Base-by-base conservation (phyloP, 2,329 filamentous ascomycete genomes). In the Talaromyces sp. region DNA sequence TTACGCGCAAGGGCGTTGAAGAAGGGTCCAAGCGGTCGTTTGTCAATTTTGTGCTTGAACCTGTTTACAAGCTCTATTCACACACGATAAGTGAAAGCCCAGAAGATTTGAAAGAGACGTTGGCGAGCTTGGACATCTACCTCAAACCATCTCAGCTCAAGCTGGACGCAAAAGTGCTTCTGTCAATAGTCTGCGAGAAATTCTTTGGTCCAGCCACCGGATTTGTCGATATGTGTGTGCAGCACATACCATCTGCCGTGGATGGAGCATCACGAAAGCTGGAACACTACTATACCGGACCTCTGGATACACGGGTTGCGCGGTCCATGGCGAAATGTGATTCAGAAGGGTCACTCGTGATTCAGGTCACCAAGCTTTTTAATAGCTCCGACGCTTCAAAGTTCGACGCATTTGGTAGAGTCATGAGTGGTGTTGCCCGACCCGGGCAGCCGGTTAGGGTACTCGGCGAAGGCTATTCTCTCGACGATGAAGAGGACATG, bases 401-500 rank as follows among this genome's bases (percentile, higher is more conserved):
- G 57, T 99, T 99, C 79, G 85, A 94, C 75, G 90, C 93, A 0
- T 91, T 98, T 70, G 95, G 95, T 13, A 88, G 94, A 68, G 92
- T 99, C 1, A 86, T 98, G 83, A 97, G 94, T 73, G 95, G 95
- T 64, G 95, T 92, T 35, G 95, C 91, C 27, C 88, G 87, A 37
- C 90, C 93, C 22, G 91, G 91, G 19, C 85, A 90, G 73, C 88
- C 92, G 70, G 92, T 99, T 16, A 89, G 95, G 47, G 93, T 99
- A 13, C 87, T 99, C 1, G 95, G 95, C 58, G 95, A 99, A 75
- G 91, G 91, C 6, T 99, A 98, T 78, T 97, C 93, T 4, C 86
- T 97, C 14, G 95, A 99, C 70, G 95, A 99, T 69, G 93, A 98
- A 74, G 95, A 99, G 82, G 95, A 99, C 73, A 98, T 98, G 92